A percentile compares a stretch with the other conserved stretches of the same genome.
Conservation (phyloP, 2,329 filamentous ascomycete genomes). For the Hymenoscyphus repandus region DNA sequence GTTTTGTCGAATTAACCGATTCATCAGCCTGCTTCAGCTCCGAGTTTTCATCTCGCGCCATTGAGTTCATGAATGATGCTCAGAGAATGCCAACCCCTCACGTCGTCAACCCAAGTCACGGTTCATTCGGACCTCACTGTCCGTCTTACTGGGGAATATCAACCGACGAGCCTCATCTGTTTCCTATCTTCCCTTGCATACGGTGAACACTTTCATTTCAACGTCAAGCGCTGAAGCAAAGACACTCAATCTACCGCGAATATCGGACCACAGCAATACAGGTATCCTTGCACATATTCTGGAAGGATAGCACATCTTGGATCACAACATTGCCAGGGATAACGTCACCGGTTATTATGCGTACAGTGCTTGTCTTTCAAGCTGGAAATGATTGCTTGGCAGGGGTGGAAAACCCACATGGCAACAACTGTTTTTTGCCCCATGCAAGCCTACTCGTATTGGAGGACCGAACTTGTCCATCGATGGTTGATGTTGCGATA, state of each 20-base stretch:
- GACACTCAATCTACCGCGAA: neutral
- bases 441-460: too few species aligned
- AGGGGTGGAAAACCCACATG: too few species aligned
- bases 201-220: neutral
- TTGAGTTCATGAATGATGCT: neutral
- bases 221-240: neutral
- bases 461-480: too few species aligned
- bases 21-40: neutral
- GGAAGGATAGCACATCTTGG: neutral
- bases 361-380: too few species aligned
- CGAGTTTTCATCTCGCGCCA: neutral
- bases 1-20: neutral
- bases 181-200: neutral
- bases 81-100: neutral
- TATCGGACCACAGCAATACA: neutral
- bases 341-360: too few species aligned
- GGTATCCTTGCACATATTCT: neutral
- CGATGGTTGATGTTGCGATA: too few species aligned
- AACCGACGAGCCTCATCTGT: conserved; percentile 6
- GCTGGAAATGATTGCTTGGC: too few species aligned
- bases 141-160: neutral
- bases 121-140: conserved; percentile 1
- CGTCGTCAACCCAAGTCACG: neutral
- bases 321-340: too few species aligned
- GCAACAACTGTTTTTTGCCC: too few species aligned